Conservation (phyloP, 176 grass and related monocot species). For the Carex myosuroides region DNA sequence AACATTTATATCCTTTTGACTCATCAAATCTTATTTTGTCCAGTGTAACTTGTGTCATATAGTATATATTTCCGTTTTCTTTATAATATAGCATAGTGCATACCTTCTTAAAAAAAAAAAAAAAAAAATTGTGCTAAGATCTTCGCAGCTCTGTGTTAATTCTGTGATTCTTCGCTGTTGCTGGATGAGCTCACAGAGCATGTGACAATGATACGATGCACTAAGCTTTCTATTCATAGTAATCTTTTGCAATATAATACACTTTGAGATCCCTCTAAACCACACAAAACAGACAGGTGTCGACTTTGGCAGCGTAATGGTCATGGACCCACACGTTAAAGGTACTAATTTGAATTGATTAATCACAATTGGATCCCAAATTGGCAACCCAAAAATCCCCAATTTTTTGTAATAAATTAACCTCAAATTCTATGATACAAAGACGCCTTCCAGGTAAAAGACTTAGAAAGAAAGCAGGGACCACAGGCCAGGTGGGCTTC, state of each 20-base stretch:
- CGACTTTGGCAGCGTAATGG: conserved; percentile 12
- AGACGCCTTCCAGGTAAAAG: conserved; percentile 14
- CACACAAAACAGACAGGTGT: conserved; percentile 14
- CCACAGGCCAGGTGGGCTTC: conserved; percentile 15
- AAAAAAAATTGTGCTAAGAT: not conserved
- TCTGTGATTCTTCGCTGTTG: not conserved
- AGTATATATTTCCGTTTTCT: not conserved
- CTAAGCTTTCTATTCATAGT: conserved; percentile 19
- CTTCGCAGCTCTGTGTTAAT: not conserved
- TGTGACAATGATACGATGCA: conserved; percentile 15
- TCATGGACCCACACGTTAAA: conserved; percentile 12
- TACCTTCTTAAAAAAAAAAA: not conserved
- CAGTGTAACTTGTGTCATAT: not conserved
- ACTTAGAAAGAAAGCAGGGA: not conserved
- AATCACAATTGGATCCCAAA: conserved; percentile 19
- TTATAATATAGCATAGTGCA: not conserved
- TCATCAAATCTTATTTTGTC: not conserved
- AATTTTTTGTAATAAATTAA: conserved; percentile 1
- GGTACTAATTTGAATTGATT: conserved; percentile 2
- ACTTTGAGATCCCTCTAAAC: conserved; percentile 4
- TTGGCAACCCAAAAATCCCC: conserved; percentile 13
- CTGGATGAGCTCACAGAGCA: conserved; percentile 1
- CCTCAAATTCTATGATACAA: conserved; percentile 15
- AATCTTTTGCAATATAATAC: conserved; percentile 4
- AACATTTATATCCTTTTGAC: not conserved